Evolutionary conservation across 768 basidiomycete genomes (phyloP), one percentile per base, ranked within the genome.

Genomic region (Clathrus columnatus): DNA sequence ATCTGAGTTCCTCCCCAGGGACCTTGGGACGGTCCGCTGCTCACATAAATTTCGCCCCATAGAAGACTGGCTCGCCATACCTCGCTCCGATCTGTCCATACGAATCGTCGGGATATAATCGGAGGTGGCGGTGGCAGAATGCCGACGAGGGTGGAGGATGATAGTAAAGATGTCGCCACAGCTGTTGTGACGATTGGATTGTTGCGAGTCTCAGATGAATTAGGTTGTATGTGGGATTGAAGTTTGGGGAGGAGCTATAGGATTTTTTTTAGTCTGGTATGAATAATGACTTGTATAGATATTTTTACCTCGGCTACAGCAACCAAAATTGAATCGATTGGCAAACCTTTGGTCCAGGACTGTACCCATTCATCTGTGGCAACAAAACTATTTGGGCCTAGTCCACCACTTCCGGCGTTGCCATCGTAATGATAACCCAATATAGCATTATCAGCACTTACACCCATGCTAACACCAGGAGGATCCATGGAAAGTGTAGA

Each of bases 281-380:
- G 48, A 10, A n/a, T 29, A 45, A 26, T 18, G 30, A 0, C 20
- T 36, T 42, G 26, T 26, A 23, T n/a, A 7, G 6, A 14, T 3
- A 28, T 43, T 49, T 29, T 3, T 23, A 29, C 48, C n/a, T 48
- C 36, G 30, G 54, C 28, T 10, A 48, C 23, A 17, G 54, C 54
- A n/a, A 55, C 17, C 11, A 47, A 36, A 28, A 41, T 17, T 7
- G 36, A 50, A 21, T 43, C 32, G 8, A 55, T 41, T n/a, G 21
- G 50, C 5, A 36, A 23, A 21, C 48, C n/a, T 20, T 18, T 27
- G 23, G 50, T 51, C 51, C 54, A 55, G 27, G 54, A 55, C 20
- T 55, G 54, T 60, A 91, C 92, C 95, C 96, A 99, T 81, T 92
- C 91, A 67, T 96, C 91, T 2, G 92, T 96, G 10, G 96, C 93